Evolutionary conservation across 306 rosid species (phyloP), one percentile per base, ranked within the genome.

Genomic region (Prunus fruticosa): DNA sequence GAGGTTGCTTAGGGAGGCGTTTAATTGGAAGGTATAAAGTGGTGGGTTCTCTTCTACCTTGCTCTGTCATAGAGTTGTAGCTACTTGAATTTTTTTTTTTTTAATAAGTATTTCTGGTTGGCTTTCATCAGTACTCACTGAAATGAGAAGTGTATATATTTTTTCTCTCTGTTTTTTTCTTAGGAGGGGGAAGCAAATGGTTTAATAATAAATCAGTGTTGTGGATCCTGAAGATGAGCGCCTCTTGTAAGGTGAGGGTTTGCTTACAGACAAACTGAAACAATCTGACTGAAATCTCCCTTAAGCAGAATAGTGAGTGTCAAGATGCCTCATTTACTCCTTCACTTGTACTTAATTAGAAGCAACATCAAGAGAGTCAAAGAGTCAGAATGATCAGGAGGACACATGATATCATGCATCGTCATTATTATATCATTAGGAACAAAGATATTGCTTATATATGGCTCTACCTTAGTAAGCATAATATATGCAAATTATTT

Each of bases 251-350:
- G 76, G 49, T 75, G 76, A 78, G 69, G 84, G 73, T 13, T 46
- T 70, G 70, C 64, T 61, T 76, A 25, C 22, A 73, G 82, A 82
- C 86, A 81, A 66, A 78, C 69, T 79, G 86, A 64, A 89, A 82
- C 82, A 83, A 83, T 90, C 91, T 87, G 89, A 88, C 93, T 87
- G 87, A 91, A 73, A 86, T 86, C 86, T 83, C 75, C 78, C 77
- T 60, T 64, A 76, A 77, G 81, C 8, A 28, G 83, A 81, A 80
- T 54, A 56, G 45, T 38, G 43, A 6, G 7, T 72, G 72, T 69
- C 79, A 63, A 64, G 68, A 82, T 69, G 25, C 67, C 80, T 77
- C 76, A 77, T 56, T 72, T 72, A 61, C 67, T 57, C 51, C 64
- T 32, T 43, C 72, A n/a, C n/a, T 25, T 80, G 69, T 54, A 34